Percentiles rank a stretch among this genome's conserved stretches.
Evolutionary conservation across 2,329 filamentous ascomycete species (phyloP).

Genomic region (Fusarium protoensiforme): DNA sequence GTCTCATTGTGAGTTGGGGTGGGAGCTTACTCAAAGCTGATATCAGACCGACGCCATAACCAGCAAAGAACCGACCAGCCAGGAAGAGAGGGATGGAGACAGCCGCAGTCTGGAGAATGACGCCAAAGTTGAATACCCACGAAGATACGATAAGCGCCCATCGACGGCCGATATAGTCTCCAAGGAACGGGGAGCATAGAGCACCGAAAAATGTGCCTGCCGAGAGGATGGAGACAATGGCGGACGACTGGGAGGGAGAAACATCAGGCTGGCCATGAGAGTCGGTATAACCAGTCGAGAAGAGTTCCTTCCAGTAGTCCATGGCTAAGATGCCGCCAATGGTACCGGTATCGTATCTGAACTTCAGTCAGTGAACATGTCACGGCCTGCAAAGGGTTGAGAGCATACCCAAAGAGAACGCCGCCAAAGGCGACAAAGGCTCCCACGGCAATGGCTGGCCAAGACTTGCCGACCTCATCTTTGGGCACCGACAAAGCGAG

Average conservation of each 20-base stretch:
- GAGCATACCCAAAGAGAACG: slow-evolving; percentile 14
- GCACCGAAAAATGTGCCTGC: slow-evolving; percentile 82
- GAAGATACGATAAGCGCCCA: slow-evolving; percentile 69
- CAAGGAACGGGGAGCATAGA: slow-evolving; percentile 67
- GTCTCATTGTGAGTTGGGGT: background rate
- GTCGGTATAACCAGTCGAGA: slow-evolving; percentile 39
- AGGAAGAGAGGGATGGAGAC: slow-evolving; percentile 72
- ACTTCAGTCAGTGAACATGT: background rate
- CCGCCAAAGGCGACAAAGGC: slow-evolving; percentile 53
- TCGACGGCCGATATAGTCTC: slow-evolving; percentile 73
- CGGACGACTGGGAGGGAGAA: slow-evolving; percentile 65
- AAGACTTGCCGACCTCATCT: slow-evolving; percentile 64
- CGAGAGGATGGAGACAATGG: slow-evolving; percentile 80
- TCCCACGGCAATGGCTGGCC: slow-evolving; percentile 69
- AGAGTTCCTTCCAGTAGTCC: slow-evolving; percentile 57
- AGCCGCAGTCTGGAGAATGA: slow-evolving; percentile 72
- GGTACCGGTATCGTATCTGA: background rate
- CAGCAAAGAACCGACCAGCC: slow-evolving; percentile 75
- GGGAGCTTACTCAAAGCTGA: background rate
- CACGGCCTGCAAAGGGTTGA: background rate
- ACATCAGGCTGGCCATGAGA: slow-evolving; percentile 45
- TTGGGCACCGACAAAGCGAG: background rate
- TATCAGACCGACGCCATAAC: slow-evolving; percentile 66
- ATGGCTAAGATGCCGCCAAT: slow-evolving; percentile 58
- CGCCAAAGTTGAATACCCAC: slow-evolving; percentile 73